These are phyloP conservation scores for Ganoderma leucocontextum DNA, from an alignment of 1,284 basidiomycete species.

Conservation along the genomic window DNA sequence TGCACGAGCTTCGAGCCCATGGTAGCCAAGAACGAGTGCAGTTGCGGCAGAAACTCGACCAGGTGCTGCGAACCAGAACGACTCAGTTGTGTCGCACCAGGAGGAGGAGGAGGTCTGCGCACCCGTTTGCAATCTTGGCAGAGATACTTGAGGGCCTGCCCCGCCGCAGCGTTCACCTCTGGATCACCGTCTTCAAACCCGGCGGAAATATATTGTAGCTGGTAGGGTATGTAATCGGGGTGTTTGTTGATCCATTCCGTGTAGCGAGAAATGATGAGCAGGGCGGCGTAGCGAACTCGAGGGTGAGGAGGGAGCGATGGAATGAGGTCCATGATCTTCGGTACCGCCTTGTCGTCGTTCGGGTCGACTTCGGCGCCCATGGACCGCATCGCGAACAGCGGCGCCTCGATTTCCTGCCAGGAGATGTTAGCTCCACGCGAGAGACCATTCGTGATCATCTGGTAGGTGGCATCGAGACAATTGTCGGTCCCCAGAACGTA, in stretches of 20 bases:
- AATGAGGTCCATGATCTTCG: slow-evolving; percentile 95
- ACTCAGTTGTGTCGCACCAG: slow-evolving; percentile 13
- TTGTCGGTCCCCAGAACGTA: slow-evolving; percentile 89
- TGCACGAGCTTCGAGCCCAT: slow-evolving; percentile 83
- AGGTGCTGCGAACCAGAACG: slow-evolving; percentile 68
- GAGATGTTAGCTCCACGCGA: slow-evolving; percentile 60
- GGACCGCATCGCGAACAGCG: slow-evolving; percentile 96
- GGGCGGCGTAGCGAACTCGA: slow-evolving; percentile 92
- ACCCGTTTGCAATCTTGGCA: slow-evolving; percentile 96
- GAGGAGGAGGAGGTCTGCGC: slow-evolving; percentile 34
- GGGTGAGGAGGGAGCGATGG: slow-evolving; percentile 92
- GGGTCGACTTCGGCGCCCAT: slow-evolving; percentile 97
- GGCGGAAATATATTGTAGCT: slow-evolving; percentile 91
- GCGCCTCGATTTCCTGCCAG: slow-evolving; percentile 99
- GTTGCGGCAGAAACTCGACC: slow-evolving; percentile 89
- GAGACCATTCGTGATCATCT: slow-evolving; percentile 82
- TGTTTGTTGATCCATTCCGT: slow-evolving; percentile 97
- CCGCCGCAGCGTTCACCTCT: slow-evolving; percentile 93
- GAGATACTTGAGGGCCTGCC: slow-evolving; percentile 95
- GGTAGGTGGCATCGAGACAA: slow-evolving; percentile 86
- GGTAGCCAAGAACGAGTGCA: slow-evolving; percentile 88
- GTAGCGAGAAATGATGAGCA: slow-evolving; percentile 95
- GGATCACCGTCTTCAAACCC: slow-evolving; percentile 86
- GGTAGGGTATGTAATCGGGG: slow-evolving; percentile 86
- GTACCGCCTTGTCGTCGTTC: slow-evolving; percentile 85